These are phyloP conservation scores for Didymella keratinophila DNA, from an alignment of 2,329 filamentous ascomycete species.

Conservation along the genomic window DNA sequence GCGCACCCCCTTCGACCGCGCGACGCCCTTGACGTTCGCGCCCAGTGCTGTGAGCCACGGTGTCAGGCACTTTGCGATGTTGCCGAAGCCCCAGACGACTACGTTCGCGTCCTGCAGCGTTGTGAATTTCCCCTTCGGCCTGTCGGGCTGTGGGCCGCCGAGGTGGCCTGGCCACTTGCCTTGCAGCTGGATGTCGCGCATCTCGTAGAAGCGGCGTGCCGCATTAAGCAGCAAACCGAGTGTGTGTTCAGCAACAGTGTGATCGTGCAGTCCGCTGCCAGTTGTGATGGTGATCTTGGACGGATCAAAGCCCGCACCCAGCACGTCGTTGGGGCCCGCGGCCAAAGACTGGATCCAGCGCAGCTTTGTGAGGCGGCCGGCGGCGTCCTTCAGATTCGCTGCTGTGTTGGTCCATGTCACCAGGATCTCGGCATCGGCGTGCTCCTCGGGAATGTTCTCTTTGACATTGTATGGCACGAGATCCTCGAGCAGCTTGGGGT, in stretches of 20 bases:
- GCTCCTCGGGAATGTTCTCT: conserved; percentile 63
- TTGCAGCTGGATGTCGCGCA: conserved; percentile 68
- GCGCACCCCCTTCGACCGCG: conserved; percentile 64
- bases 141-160: conserved; percentile 67
- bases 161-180: conserved; percentile 68
- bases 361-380: conserved; percentile 62
- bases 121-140: conserved; percentile 65
- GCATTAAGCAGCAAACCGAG: conserved; percentile 65
- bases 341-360: conserved; percentile 73
- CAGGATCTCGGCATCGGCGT: conserved; percentile 66
- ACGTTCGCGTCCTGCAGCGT: conserved; percentile 67
- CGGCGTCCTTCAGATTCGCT: conserved; percentile 66
- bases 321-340: conserved; percentile 71
- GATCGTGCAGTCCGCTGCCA: conserved; percentile 69
- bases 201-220: conserved; percentile 66
- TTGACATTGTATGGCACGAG: conserved; percentile 69
- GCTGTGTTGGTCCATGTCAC: conserved; percentile 69
- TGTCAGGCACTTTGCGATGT: conserved; percentile 68
- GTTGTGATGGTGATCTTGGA: conserved; percentile 63
- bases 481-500: conserved; percentile 61
- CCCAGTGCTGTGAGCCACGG: conserved; percentile 64
- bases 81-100: conserved; percentile 71
- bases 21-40: conserved; percentile 66
- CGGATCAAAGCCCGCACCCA: conserved; percentile 66
- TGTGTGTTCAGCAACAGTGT: conserved; percentile 70